phyloP scores from a whole-genome alignment of 805 yeast genomes.

The Ogataea henricii region DNA sequence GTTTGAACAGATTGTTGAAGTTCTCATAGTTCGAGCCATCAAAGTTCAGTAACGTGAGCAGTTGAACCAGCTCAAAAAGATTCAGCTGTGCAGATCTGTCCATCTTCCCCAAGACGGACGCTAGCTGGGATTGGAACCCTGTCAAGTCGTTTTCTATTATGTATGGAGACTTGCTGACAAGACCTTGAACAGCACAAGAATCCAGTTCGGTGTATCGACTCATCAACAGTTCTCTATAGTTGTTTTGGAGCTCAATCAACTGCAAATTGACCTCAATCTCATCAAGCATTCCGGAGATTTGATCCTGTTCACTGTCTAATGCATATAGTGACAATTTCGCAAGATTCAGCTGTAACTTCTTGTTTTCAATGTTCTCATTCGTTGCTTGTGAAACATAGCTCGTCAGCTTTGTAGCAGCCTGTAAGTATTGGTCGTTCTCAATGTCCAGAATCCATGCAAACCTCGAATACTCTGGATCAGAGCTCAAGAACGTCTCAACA shows the following conservation, averaged over 20 bases:
- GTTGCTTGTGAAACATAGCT: slow-evolving; percentile 40
- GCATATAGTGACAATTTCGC: slow-evolving; percentile 70
- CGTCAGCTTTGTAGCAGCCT: slow-evolving; percentile 52
- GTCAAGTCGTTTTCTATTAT: slow-evolving; percentile 24
- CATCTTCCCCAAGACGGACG: slow-evolving; percentile 33
- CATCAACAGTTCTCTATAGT: slow-evolving; percentile 33
- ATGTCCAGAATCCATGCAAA: slow-evolving; percentile 76
- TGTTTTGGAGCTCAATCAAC: slow-evolving; percentile 26
- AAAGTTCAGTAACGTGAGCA: slow-evolving; percentile 46
- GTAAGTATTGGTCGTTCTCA: slow-evolving; percentile 47
- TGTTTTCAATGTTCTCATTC: slow-evolving; percentile 46
- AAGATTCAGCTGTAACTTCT: slow-evolving; percentile 61
- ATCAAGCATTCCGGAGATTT: slow-evolving; percentile 33
- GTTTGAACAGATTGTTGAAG: slow-evolving; percentile 50
- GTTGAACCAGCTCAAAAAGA: slow-evolving; percentile 50
- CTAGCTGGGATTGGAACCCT: slow-evolving; percentile 16
- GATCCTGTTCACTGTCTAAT: slow-evolving; percentile 26
- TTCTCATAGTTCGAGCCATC: slow-evolving; percentile 49
- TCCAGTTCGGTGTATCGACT: slow-evolving; percentile 28
- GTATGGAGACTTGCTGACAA: slow-evolving; percentile 25
- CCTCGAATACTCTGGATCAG: slow-evolving; percentile 44
- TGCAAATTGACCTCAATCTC: slow-evolving; percentile 48
- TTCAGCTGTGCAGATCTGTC: slow-evolving; percentile 42
- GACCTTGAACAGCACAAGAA: slow-evolving; percentile 23
- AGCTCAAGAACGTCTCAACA: slow-evolving; percentile 54